Base-by-base conservation (phyloP, 352 stramenopile species). In the Globisporangium megalacanthum region DNA sequence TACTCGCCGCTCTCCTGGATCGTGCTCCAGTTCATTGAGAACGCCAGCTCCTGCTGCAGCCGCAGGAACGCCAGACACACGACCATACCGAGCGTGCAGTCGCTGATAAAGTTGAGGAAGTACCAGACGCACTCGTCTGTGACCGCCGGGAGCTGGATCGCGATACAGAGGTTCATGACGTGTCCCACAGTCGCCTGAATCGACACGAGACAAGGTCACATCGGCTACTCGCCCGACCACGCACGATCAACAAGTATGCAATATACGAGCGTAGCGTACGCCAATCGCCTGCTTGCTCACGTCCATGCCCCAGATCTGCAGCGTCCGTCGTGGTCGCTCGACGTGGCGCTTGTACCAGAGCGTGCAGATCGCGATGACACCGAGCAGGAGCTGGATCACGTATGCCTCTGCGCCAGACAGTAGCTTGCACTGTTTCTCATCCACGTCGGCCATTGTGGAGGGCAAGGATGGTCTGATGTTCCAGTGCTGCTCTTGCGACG, bases 261-360 rank as follows among this genome's bases (percentile, higher is more conserved):
- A 37, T 14, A 19, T 6, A n/a, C 15, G n/a, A 3, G 17, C 11
- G 55, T 4, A 13, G 62, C 65, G 52, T 53, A 84, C 74, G 22
- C 81, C 83, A 36, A 92, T 88, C 54, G 79, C 82, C 68, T 90
- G 83, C 65, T 92, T 91, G 68, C 76, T 79, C n/a, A 92, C 79
- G 58, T 94, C 81, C 77, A 92, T 78, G 31, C 68, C 41, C 81
- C 81, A 94, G 58, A 89, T 84, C 68, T 90, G 68, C 25, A 90
- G 66, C 52, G 83, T 79, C 19, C 81, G 72, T 41, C 71, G 70
- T 9, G 83, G 83, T 0, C 79, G 75, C 61, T 93, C 83, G 13
- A 92, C 80, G 55, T 91, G 81, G 33, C 81, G 79, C 68, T 94
- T 94, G 76, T 90, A 94, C 77, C 79, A 90, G 19, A 94, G 71